Percentiles rank a stretch among this genome's conserved stretches.
phyloP scores from a whole-genome alignment of 805 yeast genomes.

The Myxozyma kluyveri region DNA sequence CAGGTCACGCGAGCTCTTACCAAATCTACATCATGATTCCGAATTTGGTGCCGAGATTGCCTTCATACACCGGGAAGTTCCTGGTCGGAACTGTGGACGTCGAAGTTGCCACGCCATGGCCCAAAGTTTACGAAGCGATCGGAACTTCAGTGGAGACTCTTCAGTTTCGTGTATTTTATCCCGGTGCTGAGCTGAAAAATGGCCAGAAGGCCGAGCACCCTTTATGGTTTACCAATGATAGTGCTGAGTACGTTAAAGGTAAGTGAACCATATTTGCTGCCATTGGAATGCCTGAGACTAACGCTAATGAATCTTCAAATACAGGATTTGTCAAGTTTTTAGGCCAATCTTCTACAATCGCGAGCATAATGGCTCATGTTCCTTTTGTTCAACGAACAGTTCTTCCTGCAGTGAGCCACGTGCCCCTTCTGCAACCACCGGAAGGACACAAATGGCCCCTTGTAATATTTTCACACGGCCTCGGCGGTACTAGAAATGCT shows the following conservation, averaged over 20 bases:
- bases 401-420: slow-evolving; percentile 7
- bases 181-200: slow-evolving; percentile 8
- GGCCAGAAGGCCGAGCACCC: slow-evolving; percentile 12
- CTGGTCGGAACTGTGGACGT: slow-evolving; percentile 31
- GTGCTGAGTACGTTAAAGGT: slow-evolving; percentile 19
- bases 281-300: not conserved
- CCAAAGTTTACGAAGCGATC: slow-evolving; percentile 15
- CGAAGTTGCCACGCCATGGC: slow-evolving; percentile 28
- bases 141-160: slow-evolving; percentile 26
- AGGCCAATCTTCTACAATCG: slow-evolving; percentile 7
- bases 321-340: slow-evolving; percentile 12
- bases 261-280: not conserved
- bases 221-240: slow-evolving; percentile 28
- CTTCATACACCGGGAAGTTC: slow-evolving; percentile 30
- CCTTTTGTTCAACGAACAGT: slow-evolving; percentile 24
- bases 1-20: too few species aligned
- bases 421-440: slow-evolving; percentile 22
- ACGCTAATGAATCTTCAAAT: too few species aligned
- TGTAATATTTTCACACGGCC: slow-evolving; percentile 32
- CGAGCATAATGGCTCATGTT: slow-evolving; percentile 10
- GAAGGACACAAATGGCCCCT: slow-evolving; percentile 29
- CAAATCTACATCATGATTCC: not conserved
- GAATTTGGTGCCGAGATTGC: slow-evolving; percentile 29
- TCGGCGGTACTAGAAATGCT: slow-evolving; percentile 31
- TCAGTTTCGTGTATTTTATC: slow-evolving; percentile 31